Evolutionary conservation across 2,329 filamentous ascomycete species (phyloP).

Genomic region (Colletotrichum lentis): DNA sequence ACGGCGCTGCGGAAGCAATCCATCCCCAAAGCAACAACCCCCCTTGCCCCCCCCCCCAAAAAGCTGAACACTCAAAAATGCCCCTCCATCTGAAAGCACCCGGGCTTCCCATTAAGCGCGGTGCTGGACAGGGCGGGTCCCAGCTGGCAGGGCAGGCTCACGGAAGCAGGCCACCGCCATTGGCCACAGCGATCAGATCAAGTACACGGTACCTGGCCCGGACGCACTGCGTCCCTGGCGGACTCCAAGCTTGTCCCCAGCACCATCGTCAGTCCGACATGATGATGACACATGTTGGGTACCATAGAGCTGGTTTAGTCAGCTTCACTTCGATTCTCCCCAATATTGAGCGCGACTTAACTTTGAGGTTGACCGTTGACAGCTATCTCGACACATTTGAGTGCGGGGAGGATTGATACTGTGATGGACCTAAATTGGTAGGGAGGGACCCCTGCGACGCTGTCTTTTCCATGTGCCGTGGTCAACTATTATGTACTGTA

Average conservation of each 20-base stretch:
- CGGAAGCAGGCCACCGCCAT: neutral
- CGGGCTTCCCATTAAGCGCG: neutral
- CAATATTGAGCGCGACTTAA: constrained; percentile 15
- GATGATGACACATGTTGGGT: constrained; percentile 14
- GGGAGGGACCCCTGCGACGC: neutral
- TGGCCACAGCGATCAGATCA: constrained; percentile 1
- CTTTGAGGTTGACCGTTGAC: constrained; percentile 14
- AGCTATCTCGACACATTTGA: neutral
- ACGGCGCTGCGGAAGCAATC: neutral
- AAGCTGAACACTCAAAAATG: neutral
- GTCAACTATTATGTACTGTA: no score
- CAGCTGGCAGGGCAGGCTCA: neutral
- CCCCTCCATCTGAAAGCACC: constrained; percentile 12
- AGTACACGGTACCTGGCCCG: constrained; percentile 2
- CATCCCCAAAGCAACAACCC: neutral
- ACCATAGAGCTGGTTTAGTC: constrained; percentile 13
- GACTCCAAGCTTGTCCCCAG: constrained; percentile 26
- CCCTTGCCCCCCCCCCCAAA: neutral
- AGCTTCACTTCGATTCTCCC: neutral
- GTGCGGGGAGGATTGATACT: constrained; percentile 9
- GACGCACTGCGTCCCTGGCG: constrained; percentile 19
- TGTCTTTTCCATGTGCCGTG: neutral
- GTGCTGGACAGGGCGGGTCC: neutral
- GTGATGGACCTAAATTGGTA: constrained; percentile 7
- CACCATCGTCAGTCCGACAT: constrained; percentile 5